Base-by-base conservation (phyloP, 2,329 filamentous ascomycete species). In the Neobulgaria alba region DNA sequence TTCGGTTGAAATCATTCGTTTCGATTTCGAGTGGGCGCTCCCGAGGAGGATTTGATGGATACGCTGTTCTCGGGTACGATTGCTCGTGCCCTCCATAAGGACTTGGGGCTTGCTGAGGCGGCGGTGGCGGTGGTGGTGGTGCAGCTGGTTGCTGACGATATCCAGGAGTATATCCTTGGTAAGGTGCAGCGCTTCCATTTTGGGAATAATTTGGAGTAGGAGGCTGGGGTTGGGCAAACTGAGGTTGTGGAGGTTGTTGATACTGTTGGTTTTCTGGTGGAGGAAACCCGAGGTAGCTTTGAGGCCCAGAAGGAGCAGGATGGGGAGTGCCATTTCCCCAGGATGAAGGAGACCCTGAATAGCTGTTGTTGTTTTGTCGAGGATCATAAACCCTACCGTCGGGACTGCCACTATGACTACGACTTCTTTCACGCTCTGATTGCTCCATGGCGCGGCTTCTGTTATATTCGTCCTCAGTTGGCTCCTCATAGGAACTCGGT, bases 381-480 rank as follows among this genome's bases (percentile, higher is more conserved):
- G n/a, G n/a, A n/a, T n/a, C n/a, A n/a, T n/a, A n/a, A 7, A 10
- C 20, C 2, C 23, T 31, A 17, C 34, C 33, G 12, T 43, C 20
- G 4, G n/a, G n/a, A 23, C 39, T 45, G 8, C 42, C 41, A 18
- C 43, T 44, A 29, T 41, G 59, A 2, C 38, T 39, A 18, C 57
- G 60, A 3, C 37, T 33, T 14, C 57, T 41, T 60, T 40, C 37
- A 10, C 37, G 55, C 36, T 62, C 63, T 5, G 58, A 55, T 33
- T 62, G 60, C 16, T 44, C 33, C 14, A 39, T 38, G 9, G 33
- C 29, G 10, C 52, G 49, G 23, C 57, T 63, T 29, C 63, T 59
- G 41, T 60, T 38, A 45, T 75, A 81, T 5, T 76, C 73, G n/a
- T 85, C 79, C 16, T 83, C 77, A 50, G 77, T 42, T 4, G 67